Evolutionary conservation across 2,329 filamentous ascomycete species (phyloP).

Genomic region (Pseudopithomyces chartarum): DNA sequence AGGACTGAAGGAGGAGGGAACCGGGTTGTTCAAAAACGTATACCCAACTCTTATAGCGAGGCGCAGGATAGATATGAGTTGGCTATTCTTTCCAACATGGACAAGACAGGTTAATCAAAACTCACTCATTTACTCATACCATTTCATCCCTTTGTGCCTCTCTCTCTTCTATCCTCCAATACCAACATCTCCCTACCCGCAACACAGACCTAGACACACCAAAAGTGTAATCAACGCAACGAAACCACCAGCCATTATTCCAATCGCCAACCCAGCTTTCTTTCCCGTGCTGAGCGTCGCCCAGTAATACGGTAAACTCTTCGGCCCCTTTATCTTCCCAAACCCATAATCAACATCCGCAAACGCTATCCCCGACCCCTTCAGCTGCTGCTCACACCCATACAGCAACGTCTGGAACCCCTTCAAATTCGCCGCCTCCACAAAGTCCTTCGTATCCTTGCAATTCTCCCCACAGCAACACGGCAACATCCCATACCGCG

Average conservation of each 20-base stretch:
- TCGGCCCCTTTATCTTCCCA: background rate
- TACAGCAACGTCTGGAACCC: slow-evolving; percentile 4
- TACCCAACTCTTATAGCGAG: no score
- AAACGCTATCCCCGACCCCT: background rate
- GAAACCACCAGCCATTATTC: background rate
- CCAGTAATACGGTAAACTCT: background rate
- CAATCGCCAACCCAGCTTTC: slow-evolving; percentile 2
- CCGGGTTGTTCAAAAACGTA: no score
- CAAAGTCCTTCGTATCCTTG: slow-evolving; percentile 3
- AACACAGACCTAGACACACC: background rate
- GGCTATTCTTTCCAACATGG: no score
- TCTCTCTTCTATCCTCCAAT: no score
- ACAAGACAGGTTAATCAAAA: no score
- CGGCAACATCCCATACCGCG: slow-evolving; percentile 4
- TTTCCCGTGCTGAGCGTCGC: background rate
- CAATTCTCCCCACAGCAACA: slow-evolving; percentile 1
- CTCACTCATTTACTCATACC: no score
- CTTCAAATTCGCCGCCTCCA: background rate
- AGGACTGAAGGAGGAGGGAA: no score
- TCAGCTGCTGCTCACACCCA: slow-evolving; percentile 2
- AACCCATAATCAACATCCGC: background rate
- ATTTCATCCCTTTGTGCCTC: no score
- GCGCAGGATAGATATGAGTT: no score
- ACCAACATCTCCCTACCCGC: background rate
- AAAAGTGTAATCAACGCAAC: background rate